Evolutionary conservation across 495 filamentous ascomycete genomes (phyloP), one percentile per base, ranked within the genome.

Genomic region (Chaetomium fimeti): DNA sequence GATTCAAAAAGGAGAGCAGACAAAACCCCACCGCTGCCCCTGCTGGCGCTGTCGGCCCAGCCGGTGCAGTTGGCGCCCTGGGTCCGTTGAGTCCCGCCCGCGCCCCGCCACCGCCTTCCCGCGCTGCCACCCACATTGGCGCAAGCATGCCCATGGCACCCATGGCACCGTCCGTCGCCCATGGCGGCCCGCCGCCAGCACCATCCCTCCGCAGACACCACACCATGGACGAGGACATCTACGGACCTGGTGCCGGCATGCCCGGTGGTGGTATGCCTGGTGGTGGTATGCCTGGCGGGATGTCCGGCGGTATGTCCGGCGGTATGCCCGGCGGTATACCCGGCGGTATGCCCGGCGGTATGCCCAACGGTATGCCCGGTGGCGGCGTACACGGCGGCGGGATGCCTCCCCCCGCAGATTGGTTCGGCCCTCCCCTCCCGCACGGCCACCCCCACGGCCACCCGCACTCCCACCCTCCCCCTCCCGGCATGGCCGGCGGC

Each of bases 1-100:
- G 80, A 49, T 78, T 82, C 65, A 79, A 79, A 29, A 69, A 75
- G 22, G 79, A 78, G 18, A 72, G 59, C 59, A 66, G 72, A 48
- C 68, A 69, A 11, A 61, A 32, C 25, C 70, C 65, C 18, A 51
- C 53, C 13, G 56, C 69, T 24, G 57, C 59, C 29, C 63, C 70
- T 0, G 52, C 68, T 18, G 63, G 60, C 20, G 56, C 69, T 16
- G 18, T 55, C 20, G 65, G 66, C 5, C 65, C 63, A 1, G 67
- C 63, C 62, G 74, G 66, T 2, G 63, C 66, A 16, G 64, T 66
- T 57, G 77, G 60, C 11, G 61, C 62, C 18, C 70, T 68, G 63
- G 77, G 61, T 24, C 65, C 60, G 2, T 48, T 69, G 29, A 69
- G 57, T 25, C 69, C 69, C 9, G 54, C 60, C 25, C 65, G 63